Evolutionary conservation across 225 moss, liverwort and hornwort genomes (phyloP), one percentile per base, ranked within the genome.

Genomic region (Sphagnum contortum): DNA sequence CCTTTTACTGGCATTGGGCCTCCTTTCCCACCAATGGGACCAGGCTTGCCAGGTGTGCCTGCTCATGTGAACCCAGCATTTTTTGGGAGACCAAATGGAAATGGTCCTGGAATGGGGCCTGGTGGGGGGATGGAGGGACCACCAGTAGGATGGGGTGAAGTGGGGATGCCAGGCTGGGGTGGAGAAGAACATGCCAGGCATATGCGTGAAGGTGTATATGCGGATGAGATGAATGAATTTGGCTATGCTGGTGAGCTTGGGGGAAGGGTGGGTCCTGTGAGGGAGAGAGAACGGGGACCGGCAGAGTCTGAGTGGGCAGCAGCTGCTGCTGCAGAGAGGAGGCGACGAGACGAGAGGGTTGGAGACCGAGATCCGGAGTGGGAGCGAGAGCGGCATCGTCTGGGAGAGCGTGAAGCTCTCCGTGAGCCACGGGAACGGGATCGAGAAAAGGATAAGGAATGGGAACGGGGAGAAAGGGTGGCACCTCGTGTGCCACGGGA

Each of bases 31-130:
- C 80, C 88, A n/a, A 98, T 98, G 96, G 96, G 96, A 13, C 95
- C 95, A n/a, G 96, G 96, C 2, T 76, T 98, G 60, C 93, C 96
- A 6, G 96, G 93, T 48, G 96, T 98, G 55, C 87, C 90, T 12
- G 90, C 93, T 0, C 96, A 98, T 63, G 96, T 98, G 68, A 98
- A 98, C 69, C 96, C 96, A 5, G 96, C 92, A 3, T 98, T 98
- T 78, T 98, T 98, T 60, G 93, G 87, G 8, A 77, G 95, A 61
- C 87, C 80, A 9, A 96, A 92, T 53, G 95, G 92, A 11, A 87
- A 76, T 50, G 92, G 73, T 59, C 92, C 92, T 44, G 89, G 87
- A 52, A 85, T 92, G 70, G 95, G 90, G 14, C 87, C 90, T 7
- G 83, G 81, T 48, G 94, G 83, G 63, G 87, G 92, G 82, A 87